Evolutionary conservation across 225 moss, liverwort and hornwort genomes (phyloP).

Genomic region (Bryum argenteum): DNA sequence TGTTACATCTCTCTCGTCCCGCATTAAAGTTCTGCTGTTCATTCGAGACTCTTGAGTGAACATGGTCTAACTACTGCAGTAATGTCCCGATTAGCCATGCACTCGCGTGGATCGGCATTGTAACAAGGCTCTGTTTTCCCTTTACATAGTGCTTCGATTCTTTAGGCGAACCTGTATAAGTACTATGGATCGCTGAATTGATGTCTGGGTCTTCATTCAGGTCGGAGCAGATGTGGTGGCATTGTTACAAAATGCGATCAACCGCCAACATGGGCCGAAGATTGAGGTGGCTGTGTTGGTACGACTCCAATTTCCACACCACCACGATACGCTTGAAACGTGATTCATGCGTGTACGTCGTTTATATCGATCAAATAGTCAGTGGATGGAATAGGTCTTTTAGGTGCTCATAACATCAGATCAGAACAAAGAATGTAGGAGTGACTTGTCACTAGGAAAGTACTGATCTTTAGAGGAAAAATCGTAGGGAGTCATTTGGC

Average conservation of each 20-base stretch:
- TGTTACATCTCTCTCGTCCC: background rate
- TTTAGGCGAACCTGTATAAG: background rate
- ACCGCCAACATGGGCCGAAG: constrained; percentile 39
- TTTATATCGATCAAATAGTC: background rate
- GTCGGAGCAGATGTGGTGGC: constrained; percentile 44
- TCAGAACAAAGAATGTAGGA: too few species aligned
- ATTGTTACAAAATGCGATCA: constrained; percentile 40
- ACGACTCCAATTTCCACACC: constrained; percentile 29
- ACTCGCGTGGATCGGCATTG: too few species aligned
- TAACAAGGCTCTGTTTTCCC: background rate
- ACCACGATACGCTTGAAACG: constrained; percentile 16
- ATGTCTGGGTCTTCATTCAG: constrained; percentile 21
- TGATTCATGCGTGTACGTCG: background rate
- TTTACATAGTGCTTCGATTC: background rate
- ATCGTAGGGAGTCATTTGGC: too few species aligned
- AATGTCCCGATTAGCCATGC: background rate
- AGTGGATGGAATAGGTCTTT: too few species aligned
- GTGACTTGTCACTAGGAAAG: background rate
- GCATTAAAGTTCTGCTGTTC: background rate
- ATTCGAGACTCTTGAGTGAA: background rate
- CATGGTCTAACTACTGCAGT: too few species aligned
- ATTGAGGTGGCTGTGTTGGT: constrained; percentile 49
- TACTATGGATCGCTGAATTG: constrained; percentile 12
- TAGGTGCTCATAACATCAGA: too few species aligned
- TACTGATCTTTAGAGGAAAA: background rate